Conservation (phyloP, 441 rosid species). For the Croton setiger region DNA sequence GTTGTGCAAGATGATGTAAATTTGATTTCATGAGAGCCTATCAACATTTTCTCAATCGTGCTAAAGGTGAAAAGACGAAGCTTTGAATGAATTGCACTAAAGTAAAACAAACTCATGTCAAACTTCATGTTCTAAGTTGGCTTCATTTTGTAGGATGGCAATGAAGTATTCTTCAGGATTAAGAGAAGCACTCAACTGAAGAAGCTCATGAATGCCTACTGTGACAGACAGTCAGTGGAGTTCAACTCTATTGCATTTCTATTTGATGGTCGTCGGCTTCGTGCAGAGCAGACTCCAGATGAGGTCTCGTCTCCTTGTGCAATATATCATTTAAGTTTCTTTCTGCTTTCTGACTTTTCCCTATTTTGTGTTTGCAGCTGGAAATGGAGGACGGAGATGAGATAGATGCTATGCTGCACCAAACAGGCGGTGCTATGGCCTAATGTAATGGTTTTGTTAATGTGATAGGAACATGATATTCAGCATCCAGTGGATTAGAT, state of each 20-base stretch:
- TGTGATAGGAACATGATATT: not conserved
- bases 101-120: not conserved
- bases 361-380: conserved; percentile 33
- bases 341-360: not conserved
- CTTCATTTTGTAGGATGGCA: conserved; percentile 48
- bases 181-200: conserved; percentile 59
- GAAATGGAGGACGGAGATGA: conserved; percentile 94
- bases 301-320: conserved; percentile 34
- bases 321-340: not conserved
- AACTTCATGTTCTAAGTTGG: not conserved
- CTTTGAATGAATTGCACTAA: not conserved
- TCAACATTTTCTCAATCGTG: too few species aligned
- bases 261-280: conserved; percentile 64
- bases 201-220: conserved; percentile 70
- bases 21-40: too few species aligned
- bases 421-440: conserved; percentile 51
- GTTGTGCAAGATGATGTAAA: too few species aligned
- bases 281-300: conserved; percentile 62
- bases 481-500: not conserved
- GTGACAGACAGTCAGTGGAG: conserved; percentile 61
- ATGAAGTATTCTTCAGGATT: conserved; percentile 65
- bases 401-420: conserved; percentile 86
- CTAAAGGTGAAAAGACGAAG: too few species aligned
- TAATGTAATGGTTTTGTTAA: conserved; percentile 1
- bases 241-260: conserved; percentile 55